phyloP scores from a whole-genome alignment of 305 asterid species.

The Solanum hybrid region DNA sequence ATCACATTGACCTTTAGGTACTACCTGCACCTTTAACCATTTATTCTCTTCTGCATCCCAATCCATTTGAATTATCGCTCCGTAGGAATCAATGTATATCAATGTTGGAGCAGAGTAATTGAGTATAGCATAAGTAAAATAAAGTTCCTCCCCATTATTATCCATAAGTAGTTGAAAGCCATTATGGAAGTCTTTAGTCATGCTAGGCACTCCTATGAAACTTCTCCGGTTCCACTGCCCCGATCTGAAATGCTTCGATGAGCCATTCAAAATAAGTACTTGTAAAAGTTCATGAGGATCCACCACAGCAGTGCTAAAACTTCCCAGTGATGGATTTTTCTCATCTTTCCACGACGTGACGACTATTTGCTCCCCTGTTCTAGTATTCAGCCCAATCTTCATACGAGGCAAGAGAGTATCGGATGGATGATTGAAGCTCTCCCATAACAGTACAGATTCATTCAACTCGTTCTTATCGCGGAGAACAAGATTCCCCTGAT shows the following conservation, averaged over 20 bases:
- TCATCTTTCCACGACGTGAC: conserved; percentile 1
- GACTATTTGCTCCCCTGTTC: neutral
- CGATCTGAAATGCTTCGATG: neutral
- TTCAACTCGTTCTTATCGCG: neutral
- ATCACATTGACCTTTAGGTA: neutral
- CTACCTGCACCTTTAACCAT: neutral
- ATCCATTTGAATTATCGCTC: neutral
- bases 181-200: neutral
- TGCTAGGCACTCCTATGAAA: conserved; percentile 2
- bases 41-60: neutral
- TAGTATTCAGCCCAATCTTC: neutral
- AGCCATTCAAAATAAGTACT: neutral
- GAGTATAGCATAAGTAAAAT: neutral
- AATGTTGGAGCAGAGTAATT: neutral
- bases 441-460: neutral
- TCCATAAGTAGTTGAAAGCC: neutral
- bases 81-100: neutral
- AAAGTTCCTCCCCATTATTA: neutral
- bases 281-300: neutral
- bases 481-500: conserved; percentile 8
- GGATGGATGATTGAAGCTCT: conserved; percentile 5
- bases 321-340: conserved; percentile 2
- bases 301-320: neutral
- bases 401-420: neutral
- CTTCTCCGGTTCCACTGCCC: neutral